These are phyloP conservation scores for Articulospora tetracladia DNA, from an alignment of 495 filamentous ascomycete genomes.

Conservation along the genomic window DNA sequence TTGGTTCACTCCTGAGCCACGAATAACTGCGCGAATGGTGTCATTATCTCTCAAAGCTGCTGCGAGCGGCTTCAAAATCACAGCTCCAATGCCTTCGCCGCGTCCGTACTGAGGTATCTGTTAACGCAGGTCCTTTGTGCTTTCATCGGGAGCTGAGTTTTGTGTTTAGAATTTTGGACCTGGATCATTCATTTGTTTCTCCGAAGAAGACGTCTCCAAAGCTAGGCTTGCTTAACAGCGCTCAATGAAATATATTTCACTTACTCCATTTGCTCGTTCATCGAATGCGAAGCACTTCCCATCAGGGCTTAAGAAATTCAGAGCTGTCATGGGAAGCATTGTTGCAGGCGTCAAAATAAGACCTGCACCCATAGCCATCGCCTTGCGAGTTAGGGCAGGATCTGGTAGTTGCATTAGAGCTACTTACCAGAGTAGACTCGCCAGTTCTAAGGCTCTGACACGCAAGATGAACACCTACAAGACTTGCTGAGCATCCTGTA, in stretches of 20 bases:
- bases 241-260: too few relatives aligned
- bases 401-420: background rate
- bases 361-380: background rate
- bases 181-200: too few relatives aligned
- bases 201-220: too few relatives aligned
- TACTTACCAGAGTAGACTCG: slow-evolving; percentile 35
- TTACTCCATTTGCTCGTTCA: slow-evolving; percentile 3
- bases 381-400: background rate
- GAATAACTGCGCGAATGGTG: slow-evolving; percentile 4
- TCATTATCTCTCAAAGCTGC: background rate
- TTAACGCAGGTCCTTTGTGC: background rate
- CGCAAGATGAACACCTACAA: slow-evolving; percentile 48
- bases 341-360: background rate
- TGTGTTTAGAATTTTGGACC: background rate
- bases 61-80: background rate
- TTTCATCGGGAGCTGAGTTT: background rate
- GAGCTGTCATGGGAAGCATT: background rate
- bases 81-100: background rate
- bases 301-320: background rate
- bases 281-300: background rate
- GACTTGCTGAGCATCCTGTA: slow-evolving; percentile 49
- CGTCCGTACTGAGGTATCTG: too few relatives aligned
- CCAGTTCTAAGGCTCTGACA: slow-evolving; percentile 41
- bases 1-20: slow-evolving; percentile 37
- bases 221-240: too few relatives aligned